These are phyloP conservation scores for Neurospora sp. DNA, from an alignment of 495 filamentous ascomycete species.

Conservation along the genomic window DNA sequence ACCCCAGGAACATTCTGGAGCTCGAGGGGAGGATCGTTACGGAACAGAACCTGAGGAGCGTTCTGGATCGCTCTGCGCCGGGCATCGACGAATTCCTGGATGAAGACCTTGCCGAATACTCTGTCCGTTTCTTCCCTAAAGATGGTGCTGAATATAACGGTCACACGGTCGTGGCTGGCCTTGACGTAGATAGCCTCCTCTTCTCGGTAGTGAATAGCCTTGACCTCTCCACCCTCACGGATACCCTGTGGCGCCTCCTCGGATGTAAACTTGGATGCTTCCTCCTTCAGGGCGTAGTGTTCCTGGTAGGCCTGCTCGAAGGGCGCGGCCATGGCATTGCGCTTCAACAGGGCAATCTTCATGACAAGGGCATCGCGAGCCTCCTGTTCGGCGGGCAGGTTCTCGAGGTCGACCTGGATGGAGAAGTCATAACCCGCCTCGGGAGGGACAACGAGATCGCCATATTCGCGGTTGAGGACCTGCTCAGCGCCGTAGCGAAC, in stretches of 20 bases:
- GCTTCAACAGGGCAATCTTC: slow-evolving; percentile 80
- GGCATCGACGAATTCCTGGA: slow-evolving; percentile 92
- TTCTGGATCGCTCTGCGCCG: slow-evolving; percentile 92
- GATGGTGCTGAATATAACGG: slow-evolving; percentile 96
- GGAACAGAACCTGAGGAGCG: slow-evolving; percentile 94
- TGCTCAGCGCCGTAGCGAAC: slow-evolving; percentile 84
- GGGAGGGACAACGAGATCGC: slow-evolving; percentile 74
- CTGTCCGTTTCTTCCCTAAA: slow-evolving; percentile 96
- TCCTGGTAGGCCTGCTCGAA: slow-evolving; percentile 96
- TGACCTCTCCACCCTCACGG: slow-evolving; percentile 80
- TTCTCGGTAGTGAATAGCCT: slow-evolving; percentile 95
- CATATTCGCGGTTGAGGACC: slow-evolving; percentile 90
- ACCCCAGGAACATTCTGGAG: slow-evolving; percentile 78
- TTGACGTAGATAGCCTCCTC: slow-evolving; percentile 99
- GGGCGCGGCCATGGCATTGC: slow-evolving; percentile 95
- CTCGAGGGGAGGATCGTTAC: slow-evolving; percentile 89
- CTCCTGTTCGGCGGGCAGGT: slow-evolving; percentile 70
- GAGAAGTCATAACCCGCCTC: slow-evolving; percentile 95
- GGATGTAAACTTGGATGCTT: slow-evolving; percentile 78
- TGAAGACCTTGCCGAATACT: slow-evolving; percentile 93
- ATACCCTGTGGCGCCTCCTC: slow-evolving; percentile 87
- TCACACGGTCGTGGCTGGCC: slow-evolving; percentile 90
- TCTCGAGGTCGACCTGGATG: slow-evolving; percentile 75
- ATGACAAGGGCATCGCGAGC: slow-evolving; percentile 74
- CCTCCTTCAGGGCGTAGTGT: slow-evolving; percentile 72